Base-by-base conservation (phyloP, 148 eudicot species). In the Silene uniflora region DNA sequence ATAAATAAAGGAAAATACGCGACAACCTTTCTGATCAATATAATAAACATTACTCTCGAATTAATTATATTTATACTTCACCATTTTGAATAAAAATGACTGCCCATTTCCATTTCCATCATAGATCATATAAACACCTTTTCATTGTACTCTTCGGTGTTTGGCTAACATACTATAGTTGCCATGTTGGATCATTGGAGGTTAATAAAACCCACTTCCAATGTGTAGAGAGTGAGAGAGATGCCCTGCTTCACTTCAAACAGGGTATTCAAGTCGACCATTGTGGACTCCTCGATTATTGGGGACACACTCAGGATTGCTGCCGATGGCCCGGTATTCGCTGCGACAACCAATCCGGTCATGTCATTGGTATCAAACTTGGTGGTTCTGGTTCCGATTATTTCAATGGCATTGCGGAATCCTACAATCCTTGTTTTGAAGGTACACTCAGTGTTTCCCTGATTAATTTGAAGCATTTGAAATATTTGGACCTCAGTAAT, bases 311-410 rank as follows among this genome's bases (percentile, higher is more conserved):
- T 10, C 21, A 19, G 24, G 75, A 62, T 21, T 77, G 80, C 52
- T 77, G 80, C 54, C 75, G 25, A 27, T 77, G 75, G 80, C 39
- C n/a, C 9, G 80, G 75, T 5, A 61, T 77, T 5, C 32, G 3
- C 32, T 77, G 80, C 24, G n/a, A 70, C 80, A 70, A 62, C 67
- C 21, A 14, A 47, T 70, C 75, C 18, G 75, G 74, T 22, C 68
- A 76, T 69, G 73, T 76, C 44, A 69, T 24, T 56, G 27, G 8
- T 49, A 44, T 76, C 8, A 7, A 59, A 39, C 79, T 76, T 24
- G 7, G 25, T 59, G 67, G 25, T 9, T 12, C 7, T 22, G 0
- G 0, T 13, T 11, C 19, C 27, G 8, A 25, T 49, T 11, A 19
- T 11, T 1, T 3, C n/a, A n/a, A n/a, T n/a, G n/a, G n/a, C n/a